Evolutionary conservation across 345 rosid genomes (phyloP).

Genomic region (Ailanthus altissimus): DNA sequence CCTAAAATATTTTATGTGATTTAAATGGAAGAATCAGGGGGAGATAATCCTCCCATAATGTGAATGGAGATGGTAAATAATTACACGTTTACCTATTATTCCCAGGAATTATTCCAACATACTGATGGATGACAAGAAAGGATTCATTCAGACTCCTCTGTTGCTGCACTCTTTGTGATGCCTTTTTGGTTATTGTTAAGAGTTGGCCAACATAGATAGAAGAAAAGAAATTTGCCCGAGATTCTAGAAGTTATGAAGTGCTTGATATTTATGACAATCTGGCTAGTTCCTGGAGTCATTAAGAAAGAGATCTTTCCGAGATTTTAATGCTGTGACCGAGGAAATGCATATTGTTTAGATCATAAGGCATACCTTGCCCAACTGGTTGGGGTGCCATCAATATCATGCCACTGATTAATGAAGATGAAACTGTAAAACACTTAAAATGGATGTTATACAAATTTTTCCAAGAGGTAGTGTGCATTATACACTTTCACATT

Average conservation of each 20-base stretch:
- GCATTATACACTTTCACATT: not conserved
- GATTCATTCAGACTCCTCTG: not conserved
- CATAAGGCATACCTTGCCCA: not conserved
- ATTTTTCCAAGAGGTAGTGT: too few species aligned
- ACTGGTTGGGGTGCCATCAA: not conserved
- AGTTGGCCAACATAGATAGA: not conserved
- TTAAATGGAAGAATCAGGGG: slow-evolving; percentile 10
- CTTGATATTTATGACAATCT: not conserved
- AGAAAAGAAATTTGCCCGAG: slow-evolving; percentile 2
- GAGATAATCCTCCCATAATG: not conserved
- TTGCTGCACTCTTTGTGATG: slow-evolving; percentile 1
- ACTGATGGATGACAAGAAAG: not conserved
- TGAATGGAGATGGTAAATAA: not conserved
- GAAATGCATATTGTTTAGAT: not conserved
- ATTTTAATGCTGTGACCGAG: not conserved
- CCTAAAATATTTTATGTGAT: not conserved
- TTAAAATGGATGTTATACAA: not conserved
- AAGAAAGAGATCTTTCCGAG: not conserved
- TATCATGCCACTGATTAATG: not conserved
- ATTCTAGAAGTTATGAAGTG: not conserved
- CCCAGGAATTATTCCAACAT: not conserved
- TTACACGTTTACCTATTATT: not conserved
- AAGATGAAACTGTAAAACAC: not conserved
- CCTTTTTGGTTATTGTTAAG: not conserved
- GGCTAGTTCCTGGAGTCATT: slow-evolving; percentile 1